A percentile compares a stretch with the other conserved stretches of the same genome.
Conservation (phyloP, 2,329 filamentous ascomycete species). For the Periconia macrospinosa region DNA sequence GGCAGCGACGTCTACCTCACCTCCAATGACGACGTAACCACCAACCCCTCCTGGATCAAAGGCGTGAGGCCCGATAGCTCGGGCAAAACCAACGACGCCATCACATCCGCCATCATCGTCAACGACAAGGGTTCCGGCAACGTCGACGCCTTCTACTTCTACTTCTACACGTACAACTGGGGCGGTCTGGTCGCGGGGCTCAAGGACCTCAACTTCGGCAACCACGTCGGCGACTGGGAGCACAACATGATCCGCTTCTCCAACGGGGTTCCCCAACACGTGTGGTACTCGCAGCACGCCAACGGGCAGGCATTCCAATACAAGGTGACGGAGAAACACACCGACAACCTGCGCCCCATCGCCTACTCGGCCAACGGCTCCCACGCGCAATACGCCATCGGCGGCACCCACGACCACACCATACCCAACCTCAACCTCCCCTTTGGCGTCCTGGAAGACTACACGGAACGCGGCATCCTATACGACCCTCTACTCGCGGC, state of each 20-base stretch:
- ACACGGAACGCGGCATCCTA: constrained; percentile 57
- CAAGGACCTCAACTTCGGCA: constrained; percentile 49
- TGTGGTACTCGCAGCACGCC: constrained; percentile 67
- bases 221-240: constrained; percentile 70
- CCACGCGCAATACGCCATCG: constrained; percentile 66
- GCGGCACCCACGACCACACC: constrained; percentile 63
- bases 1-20: constrained; percentile 49
- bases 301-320: constrained; percentile 67
- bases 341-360: constrained; percentile 54
- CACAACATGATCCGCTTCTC: constrained; percentile 69
- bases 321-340: constrained; percentile 54
- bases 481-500: constrained; percentile 64
- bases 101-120: constrained; percentile 58
- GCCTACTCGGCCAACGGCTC: constrained; percentile 62
- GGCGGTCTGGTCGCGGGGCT: constrained; percentile 49
- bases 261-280: constrained; percentile 55
- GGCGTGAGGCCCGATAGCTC: constrained; percentile 56
- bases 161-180: constrained; percentile 62
- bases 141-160: constrained; percentile 66
- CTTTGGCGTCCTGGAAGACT: constrained; percentile 53
- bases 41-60: constrained; percentile 47
- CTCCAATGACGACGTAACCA: constrained; percentile 46
- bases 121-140: constrained; percentile 57
- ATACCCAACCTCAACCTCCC: constrained; percentile 64
- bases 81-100: constrained; percentile 55